Conservation (phyloP, 345 rosid genomes). For the Gossypium herbaceum region DNA sequence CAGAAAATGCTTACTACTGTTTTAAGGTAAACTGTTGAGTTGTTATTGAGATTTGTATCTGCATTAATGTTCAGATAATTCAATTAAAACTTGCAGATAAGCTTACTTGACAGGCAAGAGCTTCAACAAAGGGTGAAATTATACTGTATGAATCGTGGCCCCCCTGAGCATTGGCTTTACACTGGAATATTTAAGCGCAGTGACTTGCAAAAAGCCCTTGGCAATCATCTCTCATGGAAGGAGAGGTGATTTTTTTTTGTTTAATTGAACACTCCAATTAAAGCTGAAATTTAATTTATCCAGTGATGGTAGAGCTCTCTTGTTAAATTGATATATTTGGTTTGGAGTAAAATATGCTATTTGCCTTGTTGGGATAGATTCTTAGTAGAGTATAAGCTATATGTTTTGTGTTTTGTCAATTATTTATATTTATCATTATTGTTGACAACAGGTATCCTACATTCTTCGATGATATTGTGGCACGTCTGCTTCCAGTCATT, state of each 20-base stretch:
- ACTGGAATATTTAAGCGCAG: slow-evolving; percentile 72
- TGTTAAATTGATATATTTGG: neutral
- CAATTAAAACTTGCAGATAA: slow-evolving; percentile 45
- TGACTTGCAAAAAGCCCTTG: slow-evolving; percentile 88
- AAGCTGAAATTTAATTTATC: neutral
- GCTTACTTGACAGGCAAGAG: slow-evolving; percentile 73
- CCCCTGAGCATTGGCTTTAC: slow-evolving; percentile 86
- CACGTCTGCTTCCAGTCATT: slow-evolving; percentile 87
- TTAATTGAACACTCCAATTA: neutral
- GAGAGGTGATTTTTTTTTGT: slow-evolving; percentile 45
- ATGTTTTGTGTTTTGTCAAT: neutral
- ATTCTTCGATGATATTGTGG: slow-evolving; percentile 92
- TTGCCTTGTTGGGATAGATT: neutral
- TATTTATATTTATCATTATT: neutral
- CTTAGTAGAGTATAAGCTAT: neutral
- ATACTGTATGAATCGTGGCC: slow-evolving; percentile 62
- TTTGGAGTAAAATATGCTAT: neutral
- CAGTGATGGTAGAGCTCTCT: slow-evolving; percentile 1
- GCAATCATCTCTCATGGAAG: slow-evolving; percentile 98
- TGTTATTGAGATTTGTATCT: neutral
- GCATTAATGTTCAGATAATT: slow-evolving; percentile 8
- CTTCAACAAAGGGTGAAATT: slow-evolving; percentile 63
- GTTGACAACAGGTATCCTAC: slow-evolving; percentile 72
- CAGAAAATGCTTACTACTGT: neutral
- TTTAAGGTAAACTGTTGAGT: neutral